Percentiles rank a stretch among this genome's conserved stretches.
Conservation (phyloP, 371 early-diverging fungal genomes). For the Mortierella sp. region DNA sequence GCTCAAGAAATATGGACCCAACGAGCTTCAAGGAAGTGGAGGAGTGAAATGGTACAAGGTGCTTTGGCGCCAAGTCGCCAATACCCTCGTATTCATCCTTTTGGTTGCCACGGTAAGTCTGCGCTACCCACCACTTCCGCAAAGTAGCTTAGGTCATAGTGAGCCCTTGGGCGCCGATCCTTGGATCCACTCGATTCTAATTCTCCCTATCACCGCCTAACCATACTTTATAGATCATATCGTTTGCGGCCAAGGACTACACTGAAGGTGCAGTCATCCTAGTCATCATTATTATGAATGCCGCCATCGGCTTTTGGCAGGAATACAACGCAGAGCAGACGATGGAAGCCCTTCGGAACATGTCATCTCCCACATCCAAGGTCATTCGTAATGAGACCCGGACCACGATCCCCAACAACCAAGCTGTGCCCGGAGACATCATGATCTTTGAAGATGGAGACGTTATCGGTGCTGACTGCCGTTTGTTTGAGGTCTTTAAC, state of each 20-base stretch:
- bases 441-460: conserved; percentile 77
- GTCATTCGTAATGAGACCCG: conserved; percentile 77
- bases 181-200: too few relatives aligned
- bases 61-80: conserved; percentile 80
- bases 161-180: too few relatives aligned
- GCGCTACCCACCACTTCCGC: too few relatives aligned
- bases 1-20: conserved; percentile 71
- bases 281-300: conserved; percentile 78
- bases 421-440: conserved; percentile 79
- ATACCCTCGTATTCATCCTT: conserved; percentile 87
- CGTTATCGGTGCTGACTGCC: conserved; percentile 75
- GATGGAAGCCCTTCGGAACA: conserved; percentile 66
- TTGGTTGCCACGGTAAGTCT: conserved; percentile 68
- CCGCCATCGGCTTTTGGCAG: conserved; percentile 72
- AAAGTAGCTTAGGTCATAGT: too few relatives aligned
- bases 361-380: conserved; percentile 69
- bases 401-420: conserved; percentile 58
- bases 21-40: conserved; percentile 74
- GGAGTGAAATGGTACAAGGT: conserved; percentile 75
- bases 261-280: conserved; percentile 73
- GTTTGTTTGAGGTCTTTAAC: conserved; percentile 75
- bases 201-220: too few relatives aligned
- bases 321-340: conserved; percentile 73
- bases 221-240: too few relatives aligned
- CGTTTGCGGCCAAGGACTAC: conserved; percentile 70